phyloP scores from a whole-genome alignment of 441 rosid species.

The Pelargonium australe region DNA sequence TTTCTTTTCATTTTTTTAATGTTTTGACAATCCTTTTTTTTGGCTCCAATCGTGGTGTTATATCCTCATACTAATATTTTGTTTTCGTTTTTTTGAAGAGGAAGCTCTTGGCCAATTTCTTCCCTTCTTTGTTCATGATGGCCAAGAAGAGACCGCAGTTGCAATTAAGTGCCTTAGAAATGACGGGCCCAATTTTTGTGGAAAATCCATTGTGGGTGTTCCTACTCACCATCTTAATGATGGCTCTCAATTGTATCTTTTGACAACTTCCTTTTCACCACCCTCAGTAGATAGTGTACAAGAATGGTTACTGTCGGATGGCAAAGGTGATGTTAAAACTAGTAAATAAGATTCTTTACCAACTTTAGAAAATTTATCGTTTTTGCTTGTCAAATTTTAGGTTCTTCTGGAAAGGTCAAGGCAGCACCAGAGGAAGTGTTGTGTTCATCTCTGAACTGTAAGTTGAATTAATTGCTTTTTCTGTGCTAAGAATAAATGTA shows the following conservation, averaged over 20 bases:
- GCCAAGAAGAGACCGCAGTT: conserved; percentile 26
- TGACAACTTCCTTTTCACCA: conserved; percentile 65
- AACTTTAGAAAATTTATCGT: conserved; percentile 11
- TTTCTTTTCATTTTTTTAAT: background rate
- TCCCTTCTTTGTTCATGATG: conserved; percentile 37
- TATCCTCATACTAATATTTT: conserved; percentile 24
- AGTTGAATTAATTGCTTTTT: conserved; percentile 17
- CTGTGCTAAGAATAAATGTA: conserved; percentile 9
- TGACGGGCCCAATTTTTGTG: conserved; percentile 22
- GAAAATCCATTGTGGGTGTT: conserved; percentile 45
- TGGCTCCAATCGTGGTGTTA: background rate
- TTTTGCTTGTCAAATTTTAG: conserved; percentile 27
- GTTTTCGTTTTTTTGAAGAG: conserved; percentile 28
- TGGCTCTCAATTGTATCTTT: conserved; percentile 61
- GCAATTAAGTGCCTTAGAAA: conserved; percentile 19
- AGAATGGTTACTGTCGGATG: conserved; percentile 43
- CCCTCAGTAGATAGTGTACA: conserved; percentile 57
- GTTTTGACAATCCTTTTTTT: background rate
- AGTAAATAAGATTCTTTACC: background rate
- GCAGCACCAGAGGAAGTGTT: conserved; percentile 18
- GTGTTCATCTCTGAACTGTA: conserved; percentile 33
- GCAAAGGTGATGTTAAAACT: conserved; percentile 43
- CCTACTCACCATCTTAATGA: conserved; percentile 70
- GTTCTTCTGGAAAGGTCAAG: conserved; percentile 26
- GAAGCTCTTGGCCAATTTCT: conserved; percentile 34